Conservation (phyloP, 176 grass and related monocot species). For the Lolium multiflorum region DNA sequence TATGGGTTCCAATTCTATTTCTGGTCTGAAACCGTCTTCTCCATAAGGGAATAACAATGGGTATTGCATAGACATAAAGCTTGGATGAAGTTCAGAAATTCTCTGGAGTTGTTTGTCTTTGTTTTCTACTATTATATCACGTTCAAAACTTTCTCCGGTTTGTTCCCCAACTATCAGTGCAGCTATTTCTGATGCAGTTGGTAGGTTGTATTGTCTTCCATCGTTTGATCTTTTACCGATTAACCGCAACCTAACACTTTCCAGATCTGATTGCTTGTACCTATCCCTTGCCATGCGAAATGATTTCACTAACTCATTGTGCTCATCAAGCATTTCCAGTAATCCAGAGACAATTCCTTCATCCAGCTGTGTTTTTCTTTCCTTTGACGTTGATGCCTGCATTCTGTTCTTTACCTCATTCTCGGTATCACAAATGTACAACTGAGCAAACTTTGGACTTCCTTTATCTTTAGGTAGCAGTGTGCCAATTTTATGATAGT, state of each 20-base stretch:
- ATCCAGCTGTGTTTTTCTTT: background rate
- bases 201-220: conserved; percentile 26
- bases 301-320: conserved; percentile 32
- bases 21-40: no score
- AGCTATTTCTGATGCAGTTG: conserved; percentile 12
- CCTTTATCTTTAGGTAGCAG: background rate
- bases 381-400: background rate
- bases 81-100: background rate
- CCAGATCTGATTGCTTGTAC: background rate
- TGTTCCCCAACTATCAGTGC: conserved; percentile 19
- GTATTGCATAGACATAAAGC: background rate
- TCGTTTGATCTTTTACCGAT: background rate
- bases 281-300: conserved; percentile 37
- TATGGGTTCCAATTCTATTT: no score
- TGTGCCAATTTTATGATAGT: conserved; percentile 43
- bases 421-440: conserved; percentile 32
- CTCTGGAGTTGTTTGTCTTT: background rate
- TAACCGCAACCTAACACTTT: background rate
- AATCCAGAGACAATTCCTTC: background rate
- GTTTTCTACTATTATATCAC: background rate
- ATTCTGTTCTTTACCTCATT: background rate
- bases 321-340: conserved; percentile 40
- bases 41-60: no score
- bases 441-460: background rate
- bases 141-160: background rate